phyloP scores from a whole-genome alignment of 345 rosid genomes.

The Pelargonium nanum region DNA sequence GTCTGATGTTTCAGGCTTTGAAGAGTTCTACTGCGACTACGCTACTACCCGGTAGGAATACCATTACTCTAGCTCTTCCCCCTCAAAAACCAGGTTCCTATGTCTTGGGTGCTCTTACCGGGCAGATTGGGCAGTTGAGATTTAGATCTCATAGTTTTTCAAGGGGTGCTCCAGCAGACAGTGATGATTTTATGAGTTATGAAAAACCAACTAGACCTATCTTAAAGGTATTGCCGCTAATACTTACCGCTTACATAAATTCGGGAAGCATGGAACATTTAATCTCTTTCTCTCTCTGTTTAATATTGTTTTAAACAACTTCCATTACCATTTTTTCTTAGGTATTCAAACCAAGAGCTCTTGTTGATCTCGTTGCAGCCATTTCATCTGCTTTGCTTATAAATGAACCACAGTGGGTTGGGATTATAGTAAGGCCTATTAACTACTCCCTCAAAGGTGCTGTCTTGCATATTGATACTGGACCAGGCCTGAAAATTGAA shows the following conservation, averaged over 20 bases:
- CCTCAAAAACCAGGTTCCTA: constrained; percentile 93
- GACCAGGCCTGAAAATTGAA: constrained; percentile 87
- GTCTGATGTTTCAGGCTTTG: constrained; percentile 55
- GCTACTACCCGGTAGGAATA: constrained; percentile 67
- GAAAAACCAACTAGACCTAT: constrained; percentile 92
- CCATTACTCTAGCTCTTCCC: constrained; percentile 58
- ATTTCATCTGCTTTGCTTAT: constrained; percentile 74
- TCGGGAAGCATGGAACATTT: not conserved
- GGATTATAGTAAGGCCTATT: constrained; percentile 66
- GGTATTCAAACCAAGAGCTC: constrained; percentile 87
- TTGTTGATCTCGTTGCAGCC: constrained; percentile 90
- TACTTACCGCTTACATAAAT: no score
- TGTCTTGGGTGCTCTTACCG: constrained; percentile 89
- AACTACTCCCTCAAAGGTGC: constrained; percentile 79
- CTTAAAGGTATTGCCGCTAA: constrained; percentile 49
- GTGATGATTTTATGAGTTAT: constrained; percentile 92
- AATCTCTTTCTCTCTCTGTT: not conserved
- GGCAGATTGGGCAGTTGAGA: constrained; percentile 86
- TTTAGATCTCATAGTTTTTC: constrained; percentile 96
- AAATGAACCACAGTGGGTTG: constrained; percentile 92
- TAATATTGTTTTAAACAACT: constrained; percentile 13
- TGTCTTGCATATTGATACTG: constrained; percentile 80
- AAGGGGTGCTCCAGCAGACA: constrained; percentile 89
- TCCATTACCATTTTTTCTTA: constrained; percentile 20
- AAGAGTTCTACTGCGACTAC: constrained; percentile 61